A percentile compares a stretch with the other conserved stretches of the same genome.
Evolutionary conservation across 1,284 basidiomycete genomes (phyloP).

Genomic region (Sanghuangporus baumii): DNA sequence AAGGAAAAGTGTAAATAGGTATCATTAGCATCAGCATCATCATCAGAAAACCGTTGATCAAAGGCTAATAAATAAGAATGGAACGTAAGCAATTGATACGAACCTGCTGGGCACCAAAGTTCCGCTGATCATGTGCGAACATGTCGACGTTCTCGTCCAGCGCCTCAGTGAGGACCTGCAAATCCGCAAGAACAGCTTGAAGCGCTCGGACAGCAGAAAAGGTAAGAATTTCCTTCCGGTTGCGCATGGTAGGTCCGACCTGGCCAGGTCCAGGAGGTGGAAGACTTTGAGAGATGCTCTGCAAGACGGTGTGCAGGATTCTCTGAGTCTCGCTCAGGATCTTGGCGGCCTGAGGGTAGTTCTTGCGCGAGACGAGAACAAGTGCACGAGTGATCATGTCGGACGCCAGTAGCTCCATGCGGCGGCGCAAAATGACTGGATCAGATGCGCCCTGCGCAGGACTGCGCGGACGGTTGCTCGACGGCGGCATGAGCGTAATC

Average conservation of each 20-base stretch:
- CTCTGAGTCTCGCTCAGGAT: slow-evolving; percentile 86
- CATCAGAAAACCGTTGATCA: slow-evolving; percentile 5
- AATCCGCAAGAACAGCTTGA: slow-evolving; percentile 77
- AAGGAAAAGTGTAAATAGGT: slow-evolving; percentile 18
- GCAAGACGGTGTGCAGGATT: slow-evolving; percentile 79
- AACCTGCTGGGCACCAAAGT: slow-evolving; percentile 93
- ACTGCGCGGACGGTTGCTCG: slow-evolving; percentile 34
- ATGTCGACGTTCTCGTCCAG: slow-evolving; percentile 85
- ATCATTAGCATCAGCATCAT: slow-evolving; percentile 8
- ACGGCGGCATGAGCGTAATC: slow-evolving; percentile 72
- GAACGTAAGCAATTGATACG: neutral
- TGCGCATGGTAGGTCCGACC: slow-evolving; percentile 45
- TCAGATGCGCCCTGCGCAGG: slow-evolving; percentile 56
- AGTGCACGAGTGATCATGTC: slow-evolving; percentile 95
- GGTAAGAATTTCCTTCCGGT: slow-evolving; percentile 70
- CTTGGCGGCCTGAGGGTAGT: slow-evolving; percentile 80
- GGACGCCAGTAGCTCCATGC: slow-evolving; percentile 89
- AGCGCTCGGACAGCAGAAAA: slow-evolving; percentile 70
- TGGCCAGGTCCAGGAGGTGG: slow-evolving; percentile 47
- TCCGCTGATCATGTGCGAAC: slow-evolving; percentile 86
- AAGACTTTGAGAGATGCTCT: slow-evolving; percentile 69
- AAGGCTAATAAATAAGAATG: neutral
- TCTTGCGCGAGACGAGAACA: slow-evolving; percentile 82
- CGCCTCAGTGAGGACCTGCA: slow-evolving; percentile 80
- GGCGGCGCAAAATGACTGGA: slow-evolving; percentile 81